Base-by-base conservation (phyloP, 1,284 basidiomycete genomes). In the Schizopora paradoxa region DNA sequence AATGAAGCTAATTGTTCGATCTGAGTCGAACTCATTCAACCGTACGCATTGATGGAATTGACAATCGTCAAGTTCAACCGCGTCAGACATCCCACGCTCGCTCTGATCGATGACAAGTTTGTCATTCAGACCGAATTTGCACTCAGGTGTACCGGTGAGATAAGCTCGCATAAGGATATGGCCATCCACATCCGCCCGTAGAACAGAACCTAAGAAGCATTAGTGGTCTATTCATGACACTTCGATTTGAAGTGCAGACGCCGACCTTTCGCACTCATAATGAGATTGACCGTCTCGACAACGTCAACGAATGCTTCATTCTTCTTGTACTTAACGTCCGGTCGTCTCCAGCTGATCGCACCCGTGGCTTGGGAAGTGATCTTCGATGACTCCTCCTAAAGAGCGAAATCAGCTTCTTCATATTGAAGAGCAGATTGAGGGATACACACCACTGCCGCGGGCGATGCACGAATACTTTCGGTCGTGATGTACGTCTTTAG, bases 21-120 rank as follows among this genome's bases (percentile, higher is more conserved):
- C 87, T 11, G 87, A 83, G 61, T 98, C 94, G 63, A 97, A 98
- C 65, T 94, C 93, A 55, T 87, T 86, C 32, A 99, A 69, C 49
- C 91, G 82, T 32, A 99, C 96, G 65, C 96, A 99, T 66, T 99
- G 96, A 59, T 99, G 96, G 73, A 99, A 99, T 52, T 91, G 89
- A 64, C 95, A 98, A 61, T 99, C 95, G 61, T 97, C 95, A 34
- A 99, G 72, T 63, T 98, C 92, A 29, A 97, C 93, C 1, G 90
- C 89, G 55, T 90, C 85, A 51, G 84, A 65, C 32, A 67, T 70
- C 38, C 73, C 77, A 53, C 76, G 72, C 49, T 87, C 82, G 41
- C 77, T 80, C 71, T 92, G 92, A 69, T 96, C 94, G 46, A 98
- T 86, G 16, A 98, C 92, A 23, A 99, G 77, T 66, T 98, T 98